These are phyloP conservation scores for Pestalotiopsis sp. DNA, from an alignment of 2,329 filamentous ascomycete species.

Conservation along the genomic window DNA sequence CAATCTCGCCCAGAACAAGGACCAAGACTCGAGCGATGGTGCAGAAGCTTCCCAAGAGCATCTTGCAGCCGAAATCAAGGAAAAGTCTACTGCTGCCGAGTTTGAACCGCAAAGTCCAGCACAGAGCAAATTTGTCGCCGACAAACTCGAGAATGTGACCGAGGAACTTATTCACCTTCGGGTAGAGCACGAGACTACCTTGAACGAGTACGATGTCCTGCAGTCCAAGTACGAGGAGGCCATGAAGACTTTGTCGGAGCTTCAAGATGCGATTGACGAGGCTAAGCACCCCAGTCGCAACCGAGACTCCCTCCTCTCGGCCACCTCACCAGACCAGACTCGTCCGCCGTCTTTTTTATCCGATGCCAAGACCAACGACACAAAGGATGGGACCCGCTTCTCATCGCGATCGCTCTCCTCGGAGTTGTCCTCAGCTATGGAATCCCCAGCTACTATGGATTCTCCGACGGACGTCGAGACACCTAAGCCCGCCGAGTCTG, in stretches of 20 bases:
- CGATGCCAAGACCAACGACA: constrained; percentile 68
- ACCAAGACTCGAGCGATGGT: not conserved
- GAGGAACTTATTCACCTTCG: constrained; percentile 90
- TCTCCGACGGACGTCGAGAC: constrained; percentile 46
- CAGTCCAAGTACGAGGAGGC: constrained; percentile 90
- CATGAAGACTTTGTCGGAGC: constrained; percentile 75
- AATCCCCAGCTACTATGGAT: constrained; percentile 67
- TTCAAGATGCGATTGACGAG: constrained; percentile 85
- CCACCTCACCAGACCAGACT: constrained; percentile 47
- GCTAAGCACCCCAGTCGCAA: constrained; percentile 60
- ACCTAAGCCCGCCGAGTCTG: constrained; percentile 40
- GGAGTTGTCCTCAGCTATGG: constrained; percentile 86
- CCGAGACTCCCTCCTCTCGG: constrained; percentile 58
- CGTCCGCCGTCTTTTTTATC: constrained; percentile 84
- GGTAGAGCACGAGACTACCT: constrained; percentile 82
- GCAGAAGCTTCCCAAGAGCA: constrained; percentile 12
- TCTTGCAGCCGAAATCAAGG: constrained; percentile 6
- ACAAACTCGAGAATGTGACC: constrained; percentile 88
- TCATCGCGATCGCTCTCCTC: constrained; percentile 91
- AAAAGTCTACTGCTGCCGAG: constrained; percentile 24
- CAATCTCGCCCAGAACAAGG: constrained; percentile 15
- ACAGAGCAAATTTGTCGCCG: constrained; percentile 82
- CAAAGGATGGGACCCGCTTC: constrained; percentile 66
- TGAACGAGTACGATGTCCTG: constrained; percentile 79
- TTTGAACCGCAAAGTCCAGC: constrained; percentile 67